These are phyloP conservation scores for Phytophthora chlamydospora DNA, from an alignment of 352 stramenopile species.

Conservation along the genomic window DNA sequence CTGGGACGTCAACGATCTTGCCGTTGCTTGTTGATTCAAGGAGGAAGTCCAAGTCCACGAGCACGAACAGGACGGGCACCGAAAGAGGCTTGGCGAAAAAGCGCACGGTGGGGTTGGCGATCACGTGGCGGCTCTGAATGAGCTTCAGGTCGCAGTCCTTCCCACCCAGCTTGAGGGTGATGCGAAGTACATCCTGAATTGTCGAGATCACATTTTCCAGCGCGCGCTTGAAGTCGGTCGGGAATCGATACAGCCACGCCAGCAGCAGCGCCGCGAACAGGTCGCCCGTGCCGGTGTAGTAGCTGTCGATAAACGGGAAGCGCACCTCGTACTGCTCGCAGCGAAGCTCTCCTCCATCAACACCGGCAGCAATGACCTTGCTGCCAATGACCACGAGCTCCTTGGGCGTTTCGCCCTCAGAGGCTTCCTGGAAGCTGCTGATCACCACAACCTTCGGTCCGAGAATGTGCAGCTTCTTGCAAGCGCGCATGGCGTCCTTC, in stretches of 20 bases:
- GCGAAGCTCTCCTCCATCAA: slow-evolving; percentile 6
- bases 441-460: slow-evolving; percentile 83
- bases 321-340: slow-evolving; percentile 84
- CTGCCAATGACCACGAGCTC: slow-evolving; percentile 79
- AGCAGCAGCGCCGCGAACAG: slow-evolving; percentile 84
- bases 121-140: slow-evolving; percentile 80
- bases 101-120: slow-evolving; percentile 56
- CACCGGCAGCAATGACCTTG: slow-evolving; percentile 34
- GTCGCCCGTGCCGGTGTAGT: slow-evolving; percentile 87
- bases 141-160: slow-evolving; percentile 85
- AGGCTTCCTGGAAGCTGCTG: slow-evolving; percentile 73
- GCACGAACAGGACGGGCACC: slow-evolving; percentile 33
- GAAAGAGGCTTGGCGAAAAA: slow-evolving; percentile 55
- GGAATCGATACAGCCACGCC: slow-evolving; percentile 74
- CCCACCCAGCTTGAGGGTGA: slow-evolving; percentile 64
- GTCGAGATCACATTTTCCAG: slow-evolving; percentile 83
- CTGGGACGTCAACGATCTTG: slow-evolving; percentile 24
- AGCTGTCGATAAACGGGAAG: slow-evolving; percentile 80
- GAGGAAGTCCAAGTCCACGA: slow-evolving; percentile 38
- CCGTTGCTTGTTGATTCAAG: slow-evolving; percentile 23
- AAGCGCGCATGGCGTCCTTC: slow-evolving; percentile 68
- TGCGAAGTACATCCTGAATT: slow-evolving; percentile 81
- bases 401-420: slow-evolving; percentile 26
- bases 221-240: slow-evolving; percentile 64
- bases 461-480: slow-evolving; percentile 74